Percentiles rank a stretch among this genome's conserved stretches.
phyloP scores from a whole-genome alignment of 2,329 filamentous ascomycete species.

The Trichoderma simmonsii region DNA sequence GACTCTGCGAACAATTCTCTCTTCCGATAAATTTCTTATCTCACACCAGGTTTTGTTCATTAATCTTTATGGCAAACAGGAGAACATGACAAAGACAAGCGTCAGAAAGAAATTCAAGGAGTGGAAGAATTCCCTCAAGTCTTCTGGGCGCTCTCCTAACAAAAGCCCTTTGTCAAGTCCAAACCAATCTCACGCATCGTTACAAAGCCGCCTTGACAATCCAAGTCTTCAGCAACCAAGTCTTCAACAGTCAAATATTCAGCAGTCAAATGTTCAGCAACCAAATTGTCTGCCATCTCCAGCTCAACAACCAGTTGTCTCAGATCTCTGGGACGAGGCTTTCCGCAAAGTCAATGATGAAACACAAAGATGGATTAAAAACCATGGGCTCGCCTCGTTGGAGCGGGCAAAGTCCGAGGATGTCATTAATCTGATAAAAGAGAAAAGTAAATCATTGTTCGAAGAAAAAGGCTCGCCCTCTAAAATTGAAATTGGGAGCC shows the following conservation, averaged over 20 bases:
- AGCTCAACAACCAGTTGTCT: no score
- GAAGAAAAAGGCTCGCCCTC: background rate
- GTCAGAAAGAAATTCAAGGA: background rate
- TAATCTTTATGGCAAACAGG: no score
- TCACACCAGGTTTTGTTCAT: no score
- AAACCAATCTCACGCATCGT: background rate
- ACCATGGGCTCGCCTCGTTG: background rate
- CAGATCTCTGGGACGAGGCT: background rate
- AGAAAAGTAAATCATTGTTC: background rate
- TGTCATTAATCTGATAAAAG: background rate
- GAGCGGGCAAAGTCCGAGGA: background rate
- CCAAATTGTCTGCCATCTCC: no score
- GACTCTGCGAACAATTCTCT: no score
- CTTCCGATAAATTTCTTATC: no score
- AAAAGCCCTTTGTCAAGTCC: background rate
- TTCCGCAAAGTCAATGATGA: background rate
- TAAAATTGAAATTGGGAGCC: background rate
- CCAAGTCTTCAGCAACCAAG: background rate
- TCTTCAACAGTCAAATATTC: no score
- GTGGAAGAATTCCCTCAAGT: background rate
- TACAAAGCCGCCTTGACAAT: background rate
- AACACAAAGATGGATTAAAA: constrained; percentile 5
- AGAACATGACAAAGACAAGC: no score
- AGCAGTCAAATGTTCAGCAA: no score
- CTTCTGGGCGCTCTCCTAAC: background rate